A percentile compares a stretch with the other conserved stretches of the same genome.
Evolutionary conservation across 495 filamentous ascomycete species (phyloP).

Genomic region (Penicilliopsis zonata): DNA sequence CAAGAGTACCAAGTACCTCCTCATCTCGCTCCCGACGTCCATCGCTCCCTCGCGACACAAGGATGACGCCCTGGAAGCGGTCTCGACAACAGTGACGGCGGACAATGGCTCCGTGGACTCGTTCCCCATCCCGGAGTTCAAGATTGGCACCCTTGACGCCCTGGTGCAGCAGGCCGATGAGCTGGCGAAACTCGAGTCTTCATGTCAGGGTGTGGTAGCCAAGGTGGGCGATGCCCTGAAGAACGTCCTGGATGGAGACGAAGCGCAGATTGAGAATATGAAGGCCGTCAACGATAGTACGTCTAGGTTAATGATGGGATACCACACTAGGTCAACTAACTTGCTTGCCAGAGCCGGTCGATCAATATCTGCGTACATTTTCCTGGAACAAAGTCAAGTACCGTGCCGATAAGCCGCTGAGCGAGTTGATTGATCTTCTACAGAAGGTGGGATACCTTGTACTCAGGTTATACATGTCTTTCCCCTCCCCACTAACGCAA

Average conservation of each 20-base stretch:
- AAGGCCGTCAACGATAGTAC: slow-evolving; percentile 94
- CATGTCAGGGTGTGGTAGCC: slow-evolving; percentile 69
- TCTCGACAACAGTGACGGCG: slow-evolving; percentile 56
- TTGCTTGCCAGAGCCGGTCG: slow-evolving; percentile 61
- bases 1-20: slow-evolving; percentile 49
- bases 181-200: slow-evolving; percentile 69
- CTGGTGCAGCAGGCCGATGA: slow-evolving; percentile 97
- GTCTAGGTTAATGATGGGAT: slow-evolving; percentile 12
- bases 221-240: slow-evolving; percentile 83
- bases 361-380: slow-evolving; percentile 82
- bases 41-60: slow-evolving; percentile 59
- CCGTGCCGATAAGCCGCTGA: slow-evolving; percentile 75
- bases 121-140: slow-evolving; percentile 85
- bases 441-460: slow-evolving; percentile 62
- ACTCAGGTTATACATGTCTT: too few species aligned
- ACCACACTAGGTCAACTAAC: too few species aligned
- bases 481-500: too few species aligned
- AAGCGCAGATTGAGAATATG: slow-evolving; percentile 69
- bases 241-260: slow-evolving; percentile 68
- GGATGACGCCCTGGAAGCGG: slow-evolving; percentile 66
- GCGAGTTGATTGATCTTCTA: slow-evolving; percentile 71
- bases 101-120: slow-evolving; percentile 67
- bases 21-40: slow-evolving; percentile 64
- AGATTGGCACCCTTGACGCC: slow-evolving; percentile 92
- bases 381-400: slow-evolving; percentile 97